Base-by-base conservation (phyloP, 345 rosid species). In the Populus simonii region DNA sequence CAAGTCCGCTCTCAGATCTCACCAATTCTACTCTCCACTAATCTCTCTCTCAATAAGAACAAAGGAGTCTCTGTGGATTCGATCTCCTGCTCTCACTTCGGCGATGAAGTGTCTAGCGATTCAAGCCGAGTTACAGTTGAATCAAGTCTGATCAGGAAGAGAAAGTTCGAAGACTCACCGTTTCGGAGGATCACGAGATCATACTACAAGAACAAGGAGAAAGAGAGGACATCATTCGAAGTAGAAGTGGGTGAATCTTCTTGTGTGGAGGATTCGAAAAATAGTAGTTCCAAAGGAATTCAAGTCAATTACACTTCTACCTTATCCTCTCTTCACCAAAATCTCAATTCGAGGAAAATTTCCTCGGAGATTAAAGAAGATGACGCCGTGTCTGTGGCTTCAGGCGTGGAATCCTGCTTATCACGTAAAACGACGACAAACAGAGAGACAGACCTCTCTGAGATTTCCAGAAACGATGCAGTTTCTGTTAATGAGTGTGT, bases 241-340 rank as follows among this genome's bases (percentile, higher is more conserved):
- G 79, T 79, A 51, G 91, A 89, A 71, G 87, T 83, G 67, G 89
- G 93, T 73, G 90, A 90, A 53, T 84, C 88, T 45, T 91, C 91
- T n/a, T 88, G 86, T 70, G 91, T 68, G 45, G 36, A n/a, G 29
- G 71, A 68, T 23, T 68, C 71, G 29, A 38, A 68, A 1, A 51
- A 7, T 53, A 53, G 59, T 18, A 18, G 51, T 4, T 12, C 20
- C 59, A 53, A 53, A 53, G 59, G 18, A 53, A 18, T 53, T 53
- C 59, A 53, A 53, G 59, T 18, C 23, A 53, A 53, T 53, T 17
- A 20, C 59, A 20, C 59, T 7, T 53, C 59, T 53, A 53, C 22
- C 59, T 53, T 18, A 18, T 7, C 59, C 59, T 53, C 59, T 20
- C 59, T 7, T 29, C 67, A 63, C 67, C 35, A 63, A 63, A 63